A percentile compares a stretch with the other conserved stretches of the same genome.
Conservation (phyloP, 2,329 filamentous ascomycete species). For the Colletotrichum caudatum region DNA sequence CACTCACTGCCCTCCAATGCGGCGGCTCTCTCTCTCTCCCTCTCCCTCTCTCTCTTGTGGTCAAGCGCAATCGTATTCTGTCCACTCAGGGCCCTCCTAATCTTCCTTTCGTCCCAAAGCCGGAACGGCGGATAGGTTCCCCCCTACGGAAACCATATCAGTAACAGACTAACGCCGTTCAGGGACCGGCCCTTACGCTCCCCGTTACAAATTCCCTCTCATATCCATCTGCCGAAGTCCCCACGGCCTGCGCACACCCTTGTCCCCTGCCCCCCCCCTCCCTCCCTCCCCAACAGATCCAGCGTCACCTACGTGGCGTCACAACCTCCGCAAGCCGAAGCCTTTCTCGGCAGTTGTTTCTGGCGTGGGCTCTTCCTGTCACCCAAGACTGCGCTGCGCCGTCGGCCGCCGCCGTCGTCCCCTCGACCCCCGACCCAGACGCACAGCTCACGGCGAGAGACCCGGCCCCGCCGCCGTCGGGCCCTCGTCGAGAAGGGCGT, state of each 20-base stretch:
- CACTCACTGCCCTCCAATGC: not conserved
- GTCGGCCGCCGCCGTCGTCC: not conserved
- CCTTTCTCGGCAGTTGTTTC: conserved; percentile 35
- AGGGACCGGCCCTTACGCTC: conserved; percentile 29
- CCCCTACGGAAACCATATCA: not conserved
- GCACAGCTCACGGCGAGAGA: not conserved
- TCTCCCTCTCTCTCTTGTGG: not conserved
- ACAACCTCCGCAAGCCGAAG: conserved; percentile 28
- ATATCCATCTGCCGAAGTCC: conserved; percentile 36
- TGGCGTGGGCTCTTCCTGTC: not conserved
- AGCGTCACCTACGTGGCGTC: conserved; percentile 26
- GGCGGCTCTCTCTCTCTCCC: not conserved
- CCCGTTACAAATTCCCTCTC: not conserved
- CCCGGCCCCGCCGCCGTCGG: not conserved
- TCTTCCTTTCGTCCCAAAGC: not conserved
- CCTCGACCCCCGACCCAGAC: not conserved
- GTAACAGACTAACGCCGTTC: conserved; percentile 2
- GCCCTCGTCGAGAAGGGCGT: not conserved
- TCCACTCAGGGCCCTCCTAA: not conserved
- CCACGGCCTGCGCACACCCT: conserved; percentile 22
- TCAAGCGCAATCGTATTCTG: not conserved
- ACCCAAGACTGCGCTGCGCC: no score
- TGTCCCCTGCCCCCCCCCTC: not conserved
- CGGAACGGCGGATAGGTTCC: not conserved
- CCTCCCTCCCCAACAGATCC: not conserved